A percentile compares a stretch with the other conserved stretches of the same genome.
phyloP scores from a whole-genome alignment of 164 flowering plant genomes.

The Vitis rotundifolia region DNA sequence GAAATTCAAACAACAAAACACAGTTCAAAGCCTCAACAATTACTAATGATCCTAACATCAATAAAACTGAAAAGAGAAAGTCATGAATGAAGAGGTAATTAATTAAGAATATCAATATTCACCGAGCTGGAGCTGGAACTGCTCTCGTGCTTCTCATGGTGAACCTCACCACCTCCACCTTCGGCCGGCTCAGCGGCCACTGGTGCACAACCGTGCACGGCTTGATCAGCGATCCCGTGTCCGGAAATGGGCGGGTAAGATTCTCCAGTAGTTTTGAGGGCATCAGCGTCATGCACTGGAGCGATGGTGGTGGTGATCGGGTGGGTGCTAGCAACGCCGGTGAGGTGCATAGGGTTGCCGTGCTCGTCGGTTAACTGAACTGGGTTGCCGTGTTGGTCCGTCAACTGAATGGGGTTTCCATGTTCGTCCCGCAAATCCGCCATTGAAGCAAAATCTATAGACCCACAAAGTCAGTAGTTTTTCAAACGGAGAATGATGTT shows the following conservation, averaged over 20 bases:
- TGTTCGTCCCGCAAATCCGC: slow-evolving; percentile 32
- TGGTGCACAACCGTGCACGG: not conserved
- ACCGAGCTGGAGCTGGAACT: slow-evolving; percentile 49
- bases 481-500: too few relatives aligned
- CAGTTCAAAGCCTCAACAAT: not conserved
- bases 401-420: slow-evolving; percentile 44
- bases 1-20: not conserved
- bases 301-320: not conserved
- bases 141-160: slow-evolving; percentile 17
- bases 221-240: slow-evolving; percentile 6
- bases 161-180: not conserved
- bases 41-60: not conserved
- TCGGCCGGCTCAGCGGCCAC: not conserved
- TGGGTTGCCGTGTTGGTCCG: slow-evolving; percentile 41
- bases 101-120: not conserved
- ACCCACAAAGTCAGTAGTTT: too few relatives aligned
- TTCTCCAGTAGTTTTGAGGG: too few relatives aligned
- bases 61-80: not conserved
- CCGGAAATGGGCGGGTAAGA: not conserved
- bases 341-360: slow-evolving; percentile 46
- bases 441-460: slow-evolving; percentile 10
- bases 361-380: slow-evolving; percentile 42
- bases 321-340: slow-evolving; percentile 30
- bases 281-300: not conserved
- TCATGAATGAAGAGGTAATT: too few relatives aligned